These are phyloP conservation scores for Lonicera japonica DNA, from an alignment of 129 eudicot genomes.

Conservation along the genomic window DNA sequence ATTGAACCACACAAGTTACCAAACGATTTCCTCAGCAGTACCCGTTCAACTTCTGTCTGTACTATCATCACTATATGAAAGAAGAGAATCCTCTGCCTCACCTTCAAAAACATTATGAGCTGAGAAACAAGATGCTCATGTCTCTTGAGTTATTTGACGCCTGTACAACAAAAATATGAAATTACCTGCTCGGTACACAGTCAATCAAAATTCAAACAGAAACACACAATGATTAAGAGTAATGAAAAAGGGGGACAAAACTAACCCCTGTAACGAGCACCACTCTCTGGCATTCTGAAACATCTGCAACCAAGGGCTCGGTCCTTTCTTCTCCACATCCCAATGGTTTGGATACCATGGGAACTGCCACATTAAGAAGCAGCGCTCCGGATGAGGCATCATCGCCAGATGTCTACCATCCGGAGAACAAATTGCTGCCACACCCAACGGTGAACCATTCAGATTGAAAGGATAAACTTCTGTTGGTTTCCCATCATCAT, in stretches of 20 bases:
- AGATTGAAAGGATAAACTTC: slow-evolving; percentile 76
- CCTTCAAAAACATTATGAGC: background rate
- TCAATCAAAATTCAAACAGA: background rate
- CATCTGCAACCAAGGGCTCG: slow-evolving; percentile 93
- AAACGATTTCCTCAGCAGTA: background rate
- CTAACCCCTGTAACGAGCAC: slow-evolving; percentile 54
- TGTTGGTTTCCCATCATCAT: slow-evolving; percentile 69
- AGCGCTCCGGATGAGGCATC: slow-evolving; percentile 99
- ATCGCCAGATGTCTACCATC: slow-evolving; percentile 95
- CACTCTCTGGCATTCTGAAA: slow-evolving; percentile 95
- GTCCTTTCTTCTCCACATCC: slow-evolving; percentile 86
- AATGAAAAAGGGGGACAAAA: background rate
- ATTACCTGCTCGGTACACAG: background rate
- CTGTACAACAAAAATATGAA: background rate
- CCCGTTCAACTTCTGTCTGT: background rate
- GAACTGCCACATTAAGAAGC: slow-evolving; percentile 95
- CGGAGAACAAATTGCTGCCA: slow-evolving; percentile 91
- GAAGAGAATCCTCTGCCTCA: background rate
- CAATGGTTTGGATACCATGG: slow-evolving; percentile 93
- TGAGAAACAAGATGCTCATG: background rate
- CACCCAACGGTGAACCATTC: slow-evolving; percentile 87
- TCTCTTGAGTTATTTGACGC: background rate
- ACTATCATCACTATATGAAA: background rate
- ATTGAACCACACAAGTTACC: background rate
- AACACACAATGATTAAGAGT: too few species aligned